phyloP scores from a whole-genome alignment of 441 rosid species.

The Sinapis alba region DNA sequence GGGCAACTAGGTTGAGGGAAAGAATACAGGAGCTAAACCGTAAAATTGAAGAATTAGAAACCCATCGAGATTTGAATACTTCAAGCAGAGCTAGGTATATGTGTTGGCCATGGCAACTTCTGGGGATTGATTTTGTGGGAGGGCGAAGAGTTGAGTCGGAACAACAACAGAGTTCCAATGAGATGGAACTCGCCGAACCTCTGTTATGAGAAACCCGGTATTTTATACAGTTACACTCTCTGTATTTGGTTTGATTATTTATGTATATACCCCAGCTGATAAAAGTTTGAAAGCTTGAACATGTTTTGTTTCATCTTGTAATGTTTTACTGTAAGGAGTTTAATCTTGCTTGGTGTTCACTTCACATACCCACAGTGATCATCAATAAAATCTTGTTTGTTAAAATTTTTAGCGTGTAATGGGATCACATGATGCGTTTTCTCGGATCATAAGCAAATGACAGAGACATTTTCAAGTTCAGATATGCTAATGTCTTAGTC shows the following conservation, averaged over 20 bases:
- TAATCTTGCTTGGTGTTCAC: neutral
- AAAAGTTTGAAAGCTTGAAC: slow-evolving; percentile 11
- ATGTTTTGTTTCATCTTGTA: slow-evolving; percentile 22
- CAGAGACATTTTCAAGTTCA: neutral
- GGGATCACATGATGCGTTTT: no score
- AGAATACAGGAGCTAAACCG: slow-evolving; percentile 83
- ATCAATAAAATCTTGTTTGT: no score
- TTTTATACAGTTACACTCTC: neutral
- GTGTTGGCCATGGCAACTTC: slow-evolving; percentile 99
- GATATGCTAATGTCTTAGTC: no score
- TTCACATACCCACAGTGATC: no score
- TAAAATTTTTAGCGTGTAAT: no score
- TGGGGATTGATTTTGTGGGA: slow-evolving; percentile 88
- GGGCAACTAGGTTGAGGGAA: slow-evolving; percentile 84
- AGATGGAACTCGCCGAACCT: slow-evolving; percentile 98
- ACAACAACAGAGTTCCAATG: slow-evolving; percentile 66
- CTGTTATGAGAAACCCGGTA: slow-evolving; percentile 53
- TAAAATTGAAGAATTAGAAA: slow-evolving; percentile 78
- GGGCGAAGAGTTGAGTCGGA: slow-evolving; percentile 45
- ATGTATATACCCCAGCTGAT: slow-evolving; percentile 25
- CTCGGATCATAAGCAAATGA: neutral
- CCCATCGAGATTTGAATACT: slow-evolving; percentile 56
- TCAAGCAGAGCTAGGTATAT: slow-evolving; percentile 65
- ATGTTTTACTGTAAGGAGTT: neutral
- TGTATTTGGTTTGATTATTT: slow-evolving; percentile 29